Conservation (phyloP, 495 filamentous ascomycete species). For the Daldinia bambusicola region DNA sequence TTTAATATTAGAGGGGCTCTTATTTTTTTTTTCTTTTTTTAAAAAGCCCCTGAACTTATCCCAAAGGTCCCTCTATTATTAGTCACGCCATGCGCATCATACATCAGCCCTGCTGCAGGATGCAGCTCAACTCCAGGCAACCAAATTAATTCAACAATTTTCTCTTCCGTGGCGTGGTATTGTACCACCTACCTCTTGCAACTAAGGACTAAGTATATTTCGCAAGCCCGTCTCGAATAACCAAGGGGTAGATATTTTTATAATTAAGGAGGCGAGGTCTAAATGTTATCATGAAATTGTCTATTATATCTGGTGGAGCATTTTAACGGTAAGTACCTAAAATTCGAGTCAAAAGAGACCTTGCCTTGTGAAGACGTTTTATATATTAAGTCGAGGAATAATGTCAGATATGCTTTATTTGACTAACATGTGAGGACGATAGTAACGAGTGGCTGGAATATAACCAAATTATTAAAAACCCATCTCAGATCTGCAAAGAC, state of each 20-base stretch:
- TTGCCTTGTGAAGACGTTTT: no score
- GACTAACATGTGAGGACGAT: no score
- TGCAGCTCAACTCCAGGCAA: constrained; percentile 31
- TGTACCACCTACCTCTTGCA: neutral
- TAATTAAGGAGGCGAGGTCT: no score
- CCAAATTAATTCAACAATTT: constrained; percentile 28
- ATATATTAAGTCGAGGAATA: no score
- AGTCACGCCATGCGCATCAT: constrained; percentile 1
- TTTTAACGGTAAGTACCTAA: neutral
- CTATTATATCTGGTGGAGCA: neutral
- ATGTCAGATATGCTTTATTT: no score
- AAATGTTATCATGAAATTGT: neutral
- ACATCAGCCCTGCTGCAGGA: neutral
- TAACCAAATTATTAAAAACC: neutral
- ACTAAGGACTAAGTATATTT: neutral
- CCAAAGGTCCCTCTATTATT: neutral
- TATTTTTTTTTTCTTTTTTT: neutral
- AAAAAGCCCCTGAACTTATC: neutral
- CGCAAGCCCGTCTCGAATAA: neutral
- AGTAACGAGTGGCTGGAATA: constrained; percentile 7
- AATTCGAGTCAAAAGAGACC: neutral
- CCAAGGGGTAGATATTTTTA: neutral
- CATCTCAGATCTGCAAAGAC: constrained; percentile 36
- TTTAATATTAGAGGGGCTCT: neutral
- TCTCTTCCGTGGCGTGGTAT: no score